These are phyloP conservation scores for Trametes cubensis DNA, from an alignment of 768 basidiomycete genomes.

Conservation along the genomic window DNA sequence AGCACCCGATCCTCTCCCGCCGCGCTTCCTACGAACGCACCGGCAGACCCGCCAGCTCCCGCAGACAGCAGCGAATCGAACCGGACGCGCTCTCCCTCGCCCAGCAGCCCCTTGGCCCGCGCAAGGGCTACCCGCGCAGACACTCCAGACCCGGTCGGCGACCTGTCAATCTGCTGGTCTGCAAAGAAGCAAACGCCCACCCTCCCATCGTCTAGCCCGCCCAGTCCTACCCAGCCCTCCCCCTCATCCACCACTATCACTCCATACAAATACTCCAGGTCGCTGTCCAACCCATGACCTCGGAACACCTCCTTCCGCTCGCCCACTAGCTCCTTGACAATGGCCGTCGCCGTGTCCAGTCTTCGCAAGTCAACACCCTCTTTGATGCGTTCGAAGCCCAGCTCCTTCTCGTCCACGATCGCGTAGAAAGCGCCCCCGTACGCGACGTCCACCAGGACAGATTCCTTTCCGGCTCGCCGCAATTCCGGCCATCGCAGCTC, in stretches of 20 bases:
- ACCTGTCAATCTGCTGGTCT: constrained; percentile 44
- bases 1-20: constrained; percentile 26
- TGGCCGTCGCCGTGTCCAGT: constrained; percentile 36
- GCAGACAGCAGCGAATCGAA: constrained; percentile 42
- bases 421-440: constrained; percentile 47
- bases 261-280: constrained; percentile 42
- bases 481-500: constrained; percentile 34
- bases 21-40: constrained; percentile 24
- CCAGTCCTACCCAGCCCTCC: constrained; percentile 18
- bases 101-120: constrained; percentile 35
- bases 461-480: constrained; percentile 9
- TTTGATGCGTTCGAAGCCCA: constrained; percentile 36
- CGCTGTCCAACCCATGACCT: constrained; percentile 36
- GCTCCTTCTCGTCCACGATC: constrained; percentile 37
- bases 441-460: constrained; percentile 38
- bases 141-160: constrained; percentile 44
- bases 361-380: constrained; percentile 22
- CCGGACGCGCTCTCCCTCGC: constrained; percentile 33
- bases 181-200: constrained; percentile 42
- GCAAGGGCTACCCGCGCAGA: constrained; percentile 42
- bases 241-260: constrained; percentile 40
- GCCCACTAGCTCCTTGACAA: constrained; percentile 33
- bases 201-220: constrained; percentile 23
- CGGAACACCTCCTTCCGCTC: constrained; percentile 29
- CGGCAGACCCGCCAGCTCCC: constrained; percentile 14